Base-by-base conservation (phyloP, 2,329 filamentous ascomycete genomes). In the Fusarium xylarioides region DNA sequence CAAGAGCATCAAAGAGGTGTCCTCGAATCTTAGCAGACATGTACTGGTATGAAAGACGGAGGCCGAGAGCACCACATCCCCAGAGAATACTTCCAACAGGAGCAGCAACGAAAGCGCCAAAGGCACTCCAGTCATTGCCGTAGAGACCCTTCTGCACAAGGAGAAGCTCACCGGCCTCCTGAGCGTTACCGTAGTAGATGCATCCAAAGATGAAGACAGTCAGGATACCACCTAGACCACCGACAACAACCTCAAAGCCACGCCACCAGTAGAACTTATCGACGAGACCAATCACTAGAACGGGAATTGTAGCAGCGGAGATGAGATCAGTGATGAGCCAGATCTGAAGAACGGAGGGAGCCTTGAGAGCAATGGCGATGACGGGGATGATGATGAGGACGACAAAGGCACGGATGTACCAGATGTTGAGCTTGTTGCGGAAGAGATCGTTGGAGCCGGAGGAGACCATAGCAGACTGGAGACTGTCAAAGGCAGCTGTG, bases 401-500 rank as follows among this genome's bases (percentile, higher is more conserved):
- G 32, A 96, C 93, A 44, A 86, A 86, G 23, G 79, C 86, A 52
- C 93, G 91, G 74, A 95, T 92, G 80, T 86, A 88, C 89, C 92
- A 93, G 73, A 95, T 89, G 77, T 91, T 91, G 63, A 96, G 89
- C 67, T 88, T 89, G 86, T 96, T 96, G 76, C 93, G 91, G 87
- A 95, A 95, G 19, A 96, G 82, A 79, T 96, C 93, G 83, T 95
- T 95, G 74, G 92, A 94, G 19, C 91, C 92, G 0, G 92, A 93
- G n/a, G 92, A 94, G 12, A 95, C 91, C 91, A 96, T 95, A 74
- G 93, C 92, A 4, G 91, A 92, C 82, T 95, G 94, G 42, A 95
- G 86, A 70, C 89, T 92, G 84, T 96, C 93, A 72, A 96, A 95
- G 1, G 93, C 90, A 1, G 93, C 91, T 6, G 92, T 94, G 77